A percentile compares a stretch with the other conserved stretches of the same genome.
These are phyloP conservation scores for Cercospora zeae-maydis DNA, from an alignment of 2,329 filamentous ascomycete genomes.

Conservation along the genomic window DNA sequence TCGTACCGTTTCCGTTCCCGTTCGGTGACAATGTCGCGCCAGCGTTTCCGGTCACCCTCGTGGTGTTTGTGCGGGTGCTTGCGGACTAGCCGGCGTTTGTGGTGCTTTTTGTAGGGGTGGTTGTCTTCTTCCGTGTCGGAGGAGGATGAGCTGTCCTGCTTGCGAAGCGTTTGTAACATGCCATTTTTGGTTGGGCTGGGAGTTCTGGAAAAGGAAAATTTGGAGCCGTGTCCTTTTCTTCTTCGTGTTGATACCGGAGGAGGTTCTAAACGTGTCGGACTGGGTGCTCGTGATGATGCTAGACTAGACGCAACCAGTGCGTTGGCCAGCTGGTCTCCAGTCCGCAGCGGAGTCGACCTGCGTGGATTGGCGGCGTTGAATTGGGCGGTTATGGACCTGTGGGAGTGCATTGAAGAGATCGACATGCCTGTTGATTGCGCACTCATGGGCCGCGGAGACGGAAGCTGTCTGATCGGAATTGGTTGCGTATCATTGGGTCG, in stretches of 20 bases:
- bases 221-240: constrained; percentile 20
- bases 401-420: constrained; percentile 23
- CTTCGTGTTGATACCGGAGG: constrained; percentile 35
- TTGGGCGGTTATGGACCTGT: constrained; percentile 33
- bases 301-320: constrained; percentile 74
- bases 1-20: constrained; percentile 77
- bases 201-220: constrained; percentile 38
- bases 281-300: constrained; percentile 52
- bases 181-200: constrained; percentile 47
- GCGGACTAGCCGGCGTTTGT: constrained; percentile 56
- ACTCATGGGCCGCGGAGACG: constrained; percentile 13
- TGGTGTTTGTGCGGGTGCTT: constrained; percentile 69
- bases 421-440: constrained; percentile 23
- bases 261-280: constrained; percentile 42
- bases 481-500: constrained; percentile 17
- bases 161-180: constrained; percentile 65
- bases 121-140: constrained; percentile 44
- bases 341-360: constrained; percentile 48
- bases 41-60: constrained; percentile 68
- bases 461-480: constrained; percentile 16
- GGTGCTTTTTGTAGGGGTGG: constrained; percentile 49
- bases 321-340: constrained; percentile 63
- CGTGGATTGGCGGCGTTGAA: constrained; percentile 36
- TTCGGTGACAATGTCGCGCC: constrained; percentile 70
- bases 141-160: constrained; percentile 39